Evolutionary conservation across 176 grass and related monocot species (phyloP).

Genomic region (Puccinellia tenuiflora): DNA sequence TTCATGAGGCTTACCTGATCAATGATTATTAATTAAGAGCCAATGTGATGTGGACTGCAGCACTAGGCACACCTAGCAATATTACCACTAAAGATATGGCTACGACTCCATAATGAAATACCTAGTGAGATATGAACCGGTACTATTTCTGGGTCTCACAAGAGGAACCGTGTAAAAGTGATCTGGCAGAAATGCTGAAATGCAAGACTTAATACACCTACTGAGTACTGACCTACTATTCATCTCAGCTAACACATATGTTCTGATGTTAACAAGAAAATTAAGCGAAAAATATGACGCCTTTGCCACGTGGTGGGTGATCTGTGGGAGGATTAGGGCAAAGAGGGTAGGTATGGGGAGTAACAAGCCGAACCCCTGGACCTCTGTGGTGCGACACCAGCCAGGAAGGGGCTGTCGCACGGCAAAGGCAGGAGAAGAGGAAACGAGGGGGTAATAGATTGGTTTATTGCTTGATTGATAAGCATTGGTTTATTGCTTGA

Average conservation of each 20-base stretch:
- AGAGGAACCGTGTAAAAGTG: background rate
- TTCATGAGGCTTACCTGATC: background rate
- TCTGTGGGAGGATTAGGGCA: too few species aligned
- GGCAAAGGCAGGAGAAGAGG: too few species aligned
- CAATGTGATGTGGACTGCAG: background rate
- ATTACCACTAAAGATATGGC: background rate
- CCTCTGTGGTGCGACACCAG: too few species aligned
- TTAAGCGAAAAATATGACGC: background rate
- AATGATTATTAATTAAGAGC: background rate
- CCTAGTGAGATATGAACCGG: background rate
- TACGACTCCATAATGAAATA: background rate
- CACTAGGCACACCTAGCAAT: background rate
- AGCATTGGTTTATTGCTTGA: too few species aligned
- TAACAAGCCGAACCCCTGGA: too few species aligned
- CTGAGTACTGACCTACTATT: background rate
- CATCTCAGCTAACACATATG: background rate
- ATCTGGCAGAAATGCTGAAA: background rate
- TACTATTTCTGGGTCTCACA: background rate
- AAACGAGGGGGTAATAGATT: too few species aligned
- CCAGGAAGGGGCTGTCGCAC: too few species aligned
- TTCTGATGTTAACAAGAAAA: background rate
- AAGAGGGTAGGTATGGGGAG: too few species aligned
- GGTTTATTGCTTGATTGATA: too few species aligned
- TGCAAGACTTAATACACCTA: slow-evolving; percentile 1
- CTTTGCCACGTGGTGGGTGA: too few species aligned